These are phyloP conservation scores for Phytopythium helicoides DNA, from an alignment of 352 stramenopile species.

Conservation along the genomic window DNA sequence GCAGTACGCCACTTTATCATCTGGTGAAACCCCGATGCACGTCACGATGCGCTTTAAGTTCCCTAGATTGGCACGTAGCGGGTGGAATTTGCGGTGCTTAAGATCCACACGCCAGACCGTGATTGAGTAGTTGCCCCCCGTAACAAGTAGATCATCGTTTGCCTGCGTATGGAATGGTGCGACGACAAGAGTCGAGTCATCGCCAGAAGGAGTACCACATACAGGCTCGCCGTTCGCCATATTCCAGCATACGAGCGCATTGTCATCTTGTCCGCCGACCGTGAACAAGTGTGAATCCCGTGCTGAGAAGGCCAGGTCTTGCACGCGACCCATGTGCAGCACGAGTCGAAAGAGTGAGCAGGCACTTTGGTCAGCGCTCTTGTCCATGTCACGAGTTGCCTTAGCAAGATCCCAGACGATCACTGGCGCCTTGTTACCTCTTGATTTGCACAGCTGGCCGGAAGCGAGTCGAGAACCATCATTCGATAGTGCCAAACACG, in stretches of 20 bases:
- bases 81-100: conserved; percentile 92
- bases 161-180: conserved; percentile 77
- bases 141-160: conserved; percentile 94
- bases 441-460: conserved; percentile 90
- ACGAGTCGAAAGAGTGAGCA: conserved; percentile 88
- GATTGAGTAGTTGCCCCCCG: conserved; percentile 93
- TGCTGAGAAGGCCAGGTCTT: conserved; percentile 90
- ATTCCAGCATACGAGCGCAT: conserved; percentile 96
- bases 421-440: conserved; percentile 94
- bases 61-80: conserved; percentile 93
- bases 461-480: conserved; percentile 88
- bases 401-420: conserved; percentile 93
- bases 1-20: conserved; percentile 93
- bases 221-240: conserved; percentile 86
- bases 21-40: conserved; percentile 90
- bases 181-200: conserved; percentile 90
- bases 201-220: conserved; percentile 91
- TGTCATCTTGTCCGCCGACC: conserved; percentile 95
- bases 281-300: conserved; percentile 90
- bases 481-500: conserved; percentile 90
- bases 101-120: conserved; percentile 86
- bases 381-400: conserved; percentile 66
- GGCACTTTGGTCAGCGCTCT: conserved; percentile 65
- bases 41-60: conserved; percentile 92
- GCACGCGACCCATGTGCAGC: conserved; percentile 94